Percentiles rank a stretch among this genome's conserved stretches.
phyloP scores from a whole-genome alignment of 192 early-diverging fungal genomes.

The Coemansia asiatica region DNA sequence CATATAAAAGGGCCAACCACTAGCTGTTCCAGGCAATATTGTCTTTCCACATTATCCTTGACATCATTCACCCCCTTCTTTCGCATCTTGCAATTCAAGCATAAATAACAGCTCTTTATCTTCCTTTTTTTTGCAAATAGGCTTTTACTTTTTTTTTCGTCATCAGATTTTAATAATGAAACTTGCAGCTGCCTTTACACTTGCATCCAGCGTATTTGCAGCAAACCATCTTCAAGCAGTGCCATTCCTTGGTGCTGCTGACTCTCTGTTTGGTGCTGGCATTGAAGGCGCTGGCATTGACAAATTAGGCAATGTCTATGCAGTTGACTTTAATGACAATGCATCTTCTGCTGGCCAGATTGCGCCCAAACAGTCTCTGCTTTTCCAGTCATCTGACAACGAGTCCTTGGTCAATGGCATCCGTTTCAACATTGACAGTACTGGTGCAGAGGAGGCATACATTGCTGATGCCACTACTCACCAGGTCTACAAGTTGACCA shows the following conservation, averaged over 20 bases:
- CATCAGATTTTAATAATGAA: background rate
- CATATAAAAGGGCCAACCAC: background rate
- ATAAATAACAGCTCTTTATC: background rate
- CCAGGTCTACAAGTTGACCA: constrained; percentile 3
- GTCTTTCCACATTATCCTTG: background rate
- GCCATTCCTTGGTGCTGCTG: constrained; percentile 7
- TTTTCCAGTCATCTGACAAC: constrained; percentile 4
- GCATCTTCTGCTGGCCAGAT: constrained; percentile 12
- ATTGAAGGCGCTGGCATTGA: constrained; percentile 17
- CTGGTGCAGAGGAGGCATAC: constrained; percentile 13
- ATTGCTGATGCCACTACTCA: constrained; percentile 8
- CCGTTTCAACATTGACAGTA: constrained; percentile 13
- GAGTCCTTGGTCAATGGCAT: constrained; percentile 9
- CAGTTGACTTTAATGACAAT: constrained; percentile 11
- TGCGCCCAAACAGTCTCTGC: constrained; percentile 4
- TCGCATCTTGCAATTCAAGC: background rate
- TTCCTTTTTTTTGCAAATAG: background rate
- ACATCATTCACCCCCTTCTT: background rate
- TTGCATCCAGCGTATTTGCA: constrained; percentile 6
- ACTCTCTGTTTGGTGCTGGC: constrained; percentile 6
- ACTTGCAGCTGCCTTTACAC: constrained; percentile 3
- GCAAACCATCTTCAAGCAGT: constrained; percentile 7
- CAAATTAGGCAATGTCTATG: constrained; percentile 9
- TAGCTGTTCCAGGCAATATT: background rate
- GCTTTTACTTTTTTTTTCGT: background rate